These are phyloP conservation scores for Globisporangium emineosum DNA, from an alignment of 352 stramenopile species.

Conservation along the genomic window DNA sequence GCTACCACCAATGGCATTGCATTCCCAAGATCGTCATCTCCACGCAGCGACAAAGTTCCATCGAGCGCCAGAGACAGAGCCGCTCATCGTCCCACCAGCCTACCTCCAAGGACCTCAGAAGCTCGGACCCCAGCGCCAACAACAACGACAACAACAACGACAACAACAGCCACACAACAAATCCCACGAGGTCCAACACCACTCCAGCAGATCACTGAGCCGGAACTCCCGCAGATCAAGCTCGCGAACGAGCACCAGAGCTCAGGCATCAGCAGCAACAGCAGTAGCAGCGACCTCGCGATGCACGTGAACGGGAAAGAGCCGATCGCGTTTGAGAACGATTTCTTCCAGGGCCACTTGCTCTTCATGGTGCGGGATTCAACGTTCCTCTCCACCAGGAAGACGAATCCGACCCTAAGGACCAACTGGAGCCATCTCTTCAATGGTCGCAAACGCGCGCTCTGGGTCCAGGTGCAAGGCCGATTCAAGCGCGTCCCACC, in stretches of 20 bases:
- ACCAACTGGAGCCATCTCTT: conserved; percentile 36
- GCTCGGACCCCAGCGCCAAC: neutral
- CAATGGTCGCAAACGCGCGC: conserved; percentile 26
- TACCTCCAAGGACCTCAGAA: conserved; percentile 1
- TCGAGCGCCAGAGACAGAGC: neutral
- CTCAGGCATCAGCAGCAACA: conserved; percentile 9
- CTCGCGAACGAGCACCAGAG: conserved; percentile 29
- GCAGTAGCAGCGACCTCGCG: neutral
- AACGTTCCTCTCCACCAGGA: conserved; percentile 5
- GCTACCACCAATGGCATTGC: too few species aligned
- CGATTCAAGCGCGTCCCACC: conserved; percentile 45
- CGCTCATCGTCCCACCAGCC: neutral
- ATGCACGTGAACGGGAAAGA: conserved; percentile 28
- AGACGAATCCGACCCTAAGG: neutral
- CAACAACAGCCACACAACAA: too few species aligned
- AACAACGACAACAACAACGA: neutral
- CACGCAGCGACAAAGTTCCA: neutral
- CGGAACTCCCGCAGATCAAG: conserved; percentile 30
- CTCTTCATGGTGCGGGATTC: conserved; percentile 36
- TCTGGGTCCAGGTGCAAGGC: conserved; percentile 66
- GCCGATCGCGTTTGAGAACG: conserved; percentile 46
- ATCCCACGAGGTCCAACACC: neutral
- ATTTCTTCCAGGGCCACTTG: conserved; percentile 35
- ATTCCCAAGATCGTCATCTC: neutral
- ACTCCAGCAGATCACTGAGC: neutral